These are phyloP conservation scores for Tilletia setariae DNA, from an alignment of 1,284 basidiomycete species.

Conservation along the genomic window DNA sequence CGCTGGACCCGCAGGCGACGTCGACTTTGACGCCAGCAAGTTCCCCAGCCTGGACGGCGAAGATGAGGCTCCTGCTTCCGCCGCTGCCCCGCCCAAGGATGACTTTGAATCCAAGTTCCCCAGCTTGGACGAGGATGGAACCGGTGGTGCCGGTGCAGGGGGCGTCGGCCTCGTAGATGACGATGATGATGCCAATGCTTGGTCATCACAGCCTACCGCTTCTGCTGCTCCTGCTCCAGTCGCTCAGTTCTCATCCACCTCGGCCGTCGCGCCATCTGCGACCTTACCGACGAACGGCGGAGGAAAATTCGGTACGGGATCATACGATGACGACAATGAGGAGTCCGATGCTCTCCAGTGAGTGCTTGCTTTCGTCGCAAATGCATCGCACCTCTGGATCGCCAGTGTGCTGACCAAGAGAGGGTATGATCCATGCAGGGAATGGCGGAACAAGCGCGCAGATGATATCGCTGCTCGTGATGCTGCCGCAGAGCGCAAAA, in stretches of 20 bases:
- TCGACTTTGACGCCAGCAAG: conserved; percentile 62
- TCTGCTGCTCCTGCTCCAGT: not conserved
- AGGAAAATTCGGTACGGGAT: conserved; percentile 17
- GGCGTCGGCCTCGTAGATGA: conserved; percentile 37
- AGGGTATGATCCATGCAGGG: conserved; percentile 56
- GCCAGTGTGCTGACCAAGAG: too few relatives aligned
- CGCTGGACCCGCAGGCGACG: conserved; percentile 31
- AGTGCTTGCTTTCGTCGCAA: not conserved
- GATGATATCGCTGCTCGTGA: conserved; percentile 79
- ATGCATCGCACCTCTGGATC: too few relatives aligned
- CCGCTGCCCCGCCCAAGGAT: conserved; percentile 56
- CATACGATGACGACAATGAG: conserved; percentile 31
- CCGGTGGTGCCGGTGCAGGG: not conserved
- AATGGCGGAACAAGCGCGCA: conserved; percentile 83
- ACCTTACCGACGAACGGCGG: not conserved
- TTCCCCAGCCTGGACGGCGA: conserved; percentile 57
- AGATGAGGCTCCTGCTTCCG: conserved; percentile 63
- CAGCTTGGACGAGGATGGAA: conserved; percentile 64
- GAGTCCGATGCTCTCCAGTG: conserved; percentile 43
- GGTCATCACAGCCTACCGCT: not conserved
- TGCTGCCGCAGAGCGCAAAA: conserved; percentile 72
- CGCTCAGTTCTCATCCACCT: conserved; percentile 14
- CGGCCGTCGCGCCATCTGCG: conserved; percentile 5
- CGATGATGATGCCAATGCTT: conserved; percentile 53
- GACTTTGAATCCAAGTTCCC: conserved; percentile 90